Percentiles rank a stretch among this genome's conserved stretches.
phyloP scores from a whole-genome alignment of 2,329 filamentous ascomycete species.

The Aspergillus ruber region DNA sequence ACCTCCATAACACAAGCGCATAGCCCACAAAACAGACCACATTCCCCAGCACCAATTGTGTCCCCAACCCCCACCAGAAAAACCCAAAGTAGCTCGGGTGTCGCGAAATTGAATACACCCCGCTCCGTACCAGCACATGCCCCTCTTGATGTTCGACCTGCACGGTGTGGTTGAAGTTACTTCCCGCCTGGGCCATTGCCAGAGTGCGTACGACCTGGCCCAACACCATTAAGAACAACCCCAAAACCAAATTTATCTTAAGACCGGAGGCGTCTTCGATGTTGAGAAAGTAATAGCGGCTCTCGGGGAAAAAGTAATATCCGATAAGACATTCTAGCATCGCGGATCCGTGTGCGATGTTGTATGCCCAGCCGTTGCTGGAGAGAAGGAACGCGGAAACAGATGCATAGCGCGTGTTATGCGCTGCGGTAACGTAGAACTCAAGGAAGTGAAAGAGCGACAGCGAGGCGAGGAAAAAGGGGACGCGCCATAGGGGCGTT shows the following conservation, averaged over 20 bases:
- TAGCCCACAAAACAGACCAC: constrained; percentile 69
- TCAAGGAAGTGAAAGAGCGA: constrained; percentile 91
- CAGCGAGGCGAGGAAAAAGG: constrained; percentile 53
- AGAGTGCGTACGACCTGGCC: constrained; percentile 72
- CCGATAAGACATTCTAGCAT: constrained; percentile 60
- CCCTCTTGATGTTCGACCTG: constrained; percentile 61
- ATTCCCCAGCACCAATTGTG: constrained; percentile 86
- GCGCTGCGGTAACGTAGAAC: constrained; percentile 80
- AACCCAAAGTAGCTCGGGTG: constrained; percentile 97
- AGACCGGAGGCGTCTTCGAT: constrained; percentile 26
- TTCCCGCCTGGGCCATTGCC: constrained; percentile 84
- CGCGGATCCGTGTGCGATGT: constrained; percentile 71
- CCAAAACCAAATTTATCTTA: constrained; percentile 42
- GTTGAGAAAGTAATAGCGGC: constrained; percentile 42
- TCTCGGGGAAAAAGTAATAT: constrained; percentile 19
- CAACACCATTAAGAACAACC: constrained; percentile 56
- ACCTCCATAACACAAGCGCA: constrained; percentile 69
- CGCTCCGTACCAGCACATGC: constrained; percentile 75
- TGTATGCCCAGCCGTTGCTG: constrained; percentile 78
- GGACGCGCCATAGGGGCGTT: constrained; percentile 51
- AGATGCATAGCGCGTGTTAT: constrained; percentile 69
- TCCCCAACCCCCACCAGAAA: constrained; percentile 97
- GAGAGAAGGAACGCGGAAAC: constrained; percentile 75
- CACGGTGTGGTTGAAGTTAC: constrained; percentile 85
- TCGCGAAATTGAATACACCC: constrained; percentile 68